These are phyloP conservation scores for Saccharomyces hybrid DNA, from an alignment of 1,139 yeast species.

Conservation along the genomic window DNA sequence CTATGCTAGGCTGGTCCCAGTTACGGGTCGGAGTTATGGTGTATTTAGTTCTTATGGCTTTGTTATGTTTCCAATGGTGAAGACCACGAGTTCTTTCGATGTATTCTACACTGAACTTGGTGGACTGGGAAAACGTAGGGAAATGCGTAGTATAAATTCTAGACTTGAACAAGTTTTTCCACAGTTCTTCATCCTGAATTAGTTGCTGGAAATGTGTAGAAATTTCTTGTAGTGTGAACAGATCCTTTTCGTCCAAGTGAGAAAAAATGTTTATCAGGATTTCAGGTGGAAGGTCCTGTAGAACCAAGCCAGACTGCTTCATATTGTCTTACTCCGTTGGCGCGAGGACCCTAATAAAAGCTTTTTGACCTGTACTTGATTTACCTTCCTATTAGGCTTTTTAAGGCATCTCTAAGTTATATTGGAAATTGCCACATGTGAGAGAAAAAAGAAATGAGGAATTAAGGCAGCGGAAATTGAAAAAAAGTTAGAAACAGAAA, in stretches of 20 bases:
- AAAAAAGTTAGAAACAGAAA: background rate
- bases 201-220: slow-evolving; percentile 47
- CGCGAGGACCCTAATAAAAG: background rate
- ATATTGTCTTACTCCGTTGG: background rate
- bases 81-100: slow-evolving; percentile 39
- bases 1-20: slow-evolving; percentile 28
- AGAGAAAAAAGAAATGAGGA: background rate
- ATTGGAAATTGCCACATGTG: background rate
- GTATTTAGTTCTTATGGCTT: slow-evolving; percentile 32
- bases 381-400: background rate
- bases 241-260: slow-evolving; percentile 48
- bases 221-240: slow-evolving; percentile 44
- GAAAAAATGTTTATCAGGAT: slow-evolving; percentile 49
- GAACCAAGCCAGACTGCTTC: background rate
- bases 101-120: slow-evolving; percentile 51
- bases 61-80: slow-evolving; percentile 49
- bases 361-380: background rate
- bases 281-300: slow-evolving; percentile 48
- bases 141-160: slow-evolving; percentile 43
- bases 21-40: slow-evolving; percentile 21
- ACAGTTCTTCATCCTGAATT: slow-evolving; percentile 50
- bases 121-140: slow-evolving; percentile 50
- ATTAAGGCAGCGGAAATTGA: background rate
- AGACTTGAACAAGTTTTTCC: slow-evolving; percentile 50
- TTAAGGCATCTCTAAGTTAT: slow-evolving; percentile 1